Evolutionary conservation across 1,284 basidiomycete species (phyloP).

Genomic region (Hemileia vastatrix): DNA sequence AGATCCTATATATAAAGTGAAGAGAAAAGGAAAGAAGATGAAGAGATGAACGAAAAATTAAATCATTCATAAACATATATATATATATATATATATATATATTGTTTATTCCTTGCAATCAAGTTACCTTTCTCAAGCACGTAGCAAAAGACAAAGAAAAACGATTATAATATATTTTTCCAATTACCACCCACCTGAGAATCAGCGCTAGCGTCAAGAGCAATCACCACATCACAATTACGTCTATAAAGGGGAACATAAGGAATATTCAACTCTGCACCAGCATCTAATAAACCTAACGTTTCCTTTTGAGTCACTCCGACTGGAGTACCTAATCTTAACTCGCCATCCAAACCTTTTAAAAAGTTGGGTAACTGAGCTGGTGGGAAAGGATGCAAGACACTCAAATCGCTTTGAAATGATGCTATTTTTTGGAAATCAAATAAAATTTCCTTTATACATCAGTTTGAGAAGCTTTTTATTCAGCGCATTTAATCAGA

Average conservation of each 20-base stretch:
- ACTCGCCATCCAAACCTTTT: conserved; percentile 45
- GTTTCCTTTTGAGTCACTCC: conserved; percentile 45
- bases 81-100: too few relatives aligned
- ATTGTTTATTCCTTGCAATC: too few relatives aligned
- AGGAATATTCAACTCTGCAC: conserved; percentile 47
- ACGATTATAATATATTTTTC: too few relatives aligned
- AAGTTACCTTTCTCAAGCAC: too few relatives aligned
- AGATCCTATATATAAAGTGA: too few relatives aligned
- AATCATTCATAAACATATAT: too few relatives aligned
- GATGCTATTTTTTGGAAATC: conserved; percentile 30
- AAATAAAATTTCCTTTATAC: too few relatives aligned
- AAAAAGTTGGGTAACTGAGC: conserved; percentile 47
- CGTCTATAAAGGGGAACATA: conserved; percentile 47
- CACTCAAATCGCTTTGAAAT: conserved; percentile 44
- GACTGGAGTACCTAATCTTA: conserved; percentile 43
- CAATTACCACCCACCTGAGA: conserved; percentile 38
- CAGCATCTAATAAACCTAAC: conserved; percentile 48
- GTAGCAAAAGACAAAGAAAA: too few relatives aligned
- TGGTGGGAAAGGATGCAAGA: conserved; percentile 48
- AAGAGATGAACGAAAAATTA: too few relatives aligned
- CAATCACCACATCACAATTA: conserved; percentile 48
- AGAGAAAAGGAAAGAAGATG: too few relatives aligned
- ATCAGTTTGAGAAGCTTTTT: too few relatives aligned
- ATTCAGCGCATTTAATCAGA: too few relatives aligned
- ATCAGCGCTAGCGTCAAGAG: conserved; percentile 48